Conservation (phyloP, 768 basidiomycete genomes). For the Lentinus brumalis region DNA sequence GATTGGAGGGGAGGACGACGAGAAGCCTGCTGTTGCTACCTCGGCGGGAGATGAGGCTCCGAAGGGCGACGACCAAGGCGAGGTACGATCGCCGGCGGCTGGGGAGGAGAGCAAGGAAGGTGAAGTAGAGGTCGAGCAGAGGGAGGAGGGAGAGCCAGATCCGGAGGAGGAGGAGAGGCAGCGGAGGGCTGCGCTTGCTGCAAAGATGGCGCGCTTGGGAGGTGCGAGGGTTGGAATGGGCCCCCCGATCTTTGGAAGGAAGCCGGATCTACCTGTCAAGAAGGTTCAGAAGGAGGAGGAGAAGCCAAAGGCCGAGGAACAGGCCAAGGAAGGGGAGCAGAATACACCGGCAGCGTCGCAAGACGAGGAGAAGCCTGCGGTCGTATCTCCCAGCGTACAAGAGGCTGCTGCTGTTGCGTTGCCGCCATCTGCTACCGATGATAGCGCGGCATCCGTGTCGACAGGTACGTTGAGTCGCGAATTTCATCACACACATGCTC, state of each 20-base stretch:
- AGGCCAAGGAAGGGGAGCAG: conserved; percentile 18
- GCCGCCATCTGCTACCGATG: background rate
- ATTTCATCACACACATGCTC: background rate
- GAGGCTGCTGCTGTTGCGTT: background rate
- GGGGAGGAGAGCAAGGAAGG: conserved; percentile 19
- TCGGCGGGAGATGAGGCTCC: background rate
- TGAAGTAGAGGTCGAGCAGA: conserved; percentile 31
- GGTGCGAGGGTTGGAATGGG: conserved; percentile 83
- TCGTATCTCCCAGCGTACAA: background rate
- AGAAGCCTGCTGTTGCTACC: conserved; percentile 1
- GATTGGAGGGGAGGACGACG: conserved; percentile 47
- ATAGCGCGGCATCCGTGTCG: background rate
- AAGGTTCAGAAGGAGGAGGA: conserved; percentile 29
- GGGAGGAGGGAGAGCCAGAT: conserved; percentile 39
- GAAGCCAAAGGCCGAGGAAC: conserved; percentile 14
- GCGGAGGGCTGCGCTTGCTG: conserved; percentile 84
- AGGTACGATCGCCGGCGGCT: conserved; percentile 15
- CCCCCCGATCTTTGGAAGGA: conserved; percentile 67
- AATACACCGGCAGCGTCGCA: conserved; percentile 11
- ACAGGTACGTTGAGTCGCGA: conserved; percentile 2
- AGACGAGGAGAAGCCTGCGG: too few relatives aligned
- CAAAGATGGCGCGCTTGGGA: conserved; percentile 90
- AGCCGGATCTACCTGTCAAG: conserved; percentile 43
- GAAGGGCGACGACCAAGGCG: conserved; percentile 20
- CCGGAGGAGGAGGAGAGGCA: conserved; percentile 75